phyloP scores from a whole-genome alignment of 192 early-diverging fungal species.

The Globomyces pollinis-pini region DNA sequence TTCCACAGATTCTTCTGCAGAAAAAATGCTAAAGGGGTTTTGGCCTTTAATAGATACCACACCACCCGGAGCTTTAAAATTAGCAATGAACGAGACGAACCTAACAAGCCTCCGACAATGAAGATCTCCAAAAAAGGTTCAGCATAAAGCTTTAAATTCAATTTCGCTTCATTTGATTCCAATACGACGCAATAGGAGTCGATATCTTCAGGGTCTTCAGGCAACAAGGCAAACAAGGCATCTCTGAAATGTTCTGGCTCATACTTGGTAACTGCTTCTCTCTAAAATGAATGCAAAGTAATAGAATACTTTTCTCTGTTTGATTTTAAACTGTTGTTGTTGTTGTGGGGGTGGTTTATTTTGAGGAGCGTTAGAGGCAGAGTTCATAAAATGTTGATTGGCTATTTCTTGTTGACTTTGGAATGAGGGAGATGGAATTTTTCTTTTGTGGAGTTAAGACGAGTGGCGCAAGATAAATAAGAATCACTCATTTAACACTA shows the following conservation, averaged over 20 bases:
- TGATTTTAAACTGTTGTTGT: constrained; percentile 37
- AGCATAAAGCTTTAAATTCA: constrained; percentile 93
- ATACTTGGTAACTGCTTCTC: constrained; percentile 61
- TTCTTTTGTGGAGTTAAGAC: too few species aligned
- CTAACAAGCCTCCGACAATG: constrained; percentile 84
- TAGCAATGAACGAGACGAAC: constrained; percentile 33
- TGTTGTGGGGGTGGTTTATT: background rate
- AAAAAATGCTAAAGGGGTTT: constrained; percentile 77
- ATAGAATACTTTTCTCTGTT: constrained; percentile 32
- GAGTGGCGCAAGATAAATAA: too few species aligned
- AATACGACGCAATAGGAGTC: constrained; percentile 66
- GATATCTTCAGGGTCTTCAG: constrained; percentile 51
- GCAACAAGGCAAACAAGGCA: constrained; percentile 39
- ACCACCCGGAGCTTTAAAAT: background rate
- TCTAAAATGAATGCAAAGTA: constrained; percentile 19
- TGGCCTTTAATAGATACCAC: constrained; percentile 16
- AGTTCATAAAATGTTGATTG: constrained; percentile 3
- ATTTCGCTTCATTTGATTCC: constrained; percentile 74
- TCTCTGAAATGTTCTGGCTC: constrained; percentile 57
- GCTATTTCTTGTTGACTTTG: too few species aligned
- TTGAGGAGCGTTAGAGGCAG: background rate
- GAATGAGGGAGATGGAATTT: too few species aligned
- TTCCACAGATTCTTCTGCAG: constrained; percentile 57
- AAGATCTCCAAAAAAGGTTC: constrained; percentile 91
- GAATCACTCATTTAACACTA: too few species aligned